Conservation (phyloP, 75 land plant species). For the Selaginella moellendorffii region DNA sequence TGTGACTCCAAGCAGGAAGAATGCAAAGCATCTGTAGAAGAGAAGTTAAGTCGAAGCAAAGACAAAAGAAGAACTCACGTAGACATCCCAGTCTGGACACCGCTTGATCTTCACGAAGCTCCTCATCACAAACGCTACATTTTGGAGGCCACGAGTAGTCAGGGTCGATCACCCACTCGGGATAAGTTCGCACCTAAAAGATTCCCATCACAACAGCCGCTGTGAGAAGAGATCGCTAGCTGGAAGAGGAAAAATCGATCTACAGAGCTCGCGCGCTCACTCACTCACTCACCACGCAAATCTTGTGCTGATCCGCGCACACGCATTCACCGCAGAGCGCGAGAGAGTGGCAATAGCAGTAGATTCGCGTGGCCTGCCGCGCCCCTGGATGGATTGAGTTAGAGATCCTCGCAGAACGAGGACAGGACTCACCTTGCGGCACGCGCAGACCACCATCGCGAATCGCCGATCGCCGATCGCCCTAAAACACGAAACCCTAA, state of each 20-base stretch:
- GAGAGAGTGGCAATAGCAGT: not conserved
- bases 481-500: too few species aligned
- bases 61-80: not conserved
- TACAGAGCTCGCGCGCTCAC: not conserved
- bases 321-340: not conserved
- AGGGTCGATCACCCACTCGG: not conserved
- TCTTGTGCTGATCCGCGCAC: not conserved
- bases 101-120: not conserved
- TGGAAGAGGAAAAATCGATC: not conserved
- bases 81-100: not conserved
- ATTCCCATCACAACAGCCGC: not conserved
- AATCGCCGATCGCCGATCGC: too few species aligned
- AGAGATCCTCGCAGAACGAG: not conserved
- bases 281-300: not conserved
- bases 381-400: not conserved
- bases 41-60: not conserved
- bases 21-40: not conserved
- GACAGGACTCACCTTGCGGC: constrained; percentile 11
- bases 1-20: not conserved
- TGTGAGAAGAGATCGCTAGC: not conserved
- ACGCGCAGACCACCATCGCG: constrained; percentile 14
- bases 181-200: not conserved
- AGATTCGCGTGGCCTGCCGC: not conserved
- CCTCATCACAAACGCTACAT: not conserved
- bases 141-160: not conserved